These are phyloP conservation scores for Dothideomycetes sp. DNA, from an alignment of 2,329 filamentous ascomycete genomes.

Conservation along the genomic window DNA sequence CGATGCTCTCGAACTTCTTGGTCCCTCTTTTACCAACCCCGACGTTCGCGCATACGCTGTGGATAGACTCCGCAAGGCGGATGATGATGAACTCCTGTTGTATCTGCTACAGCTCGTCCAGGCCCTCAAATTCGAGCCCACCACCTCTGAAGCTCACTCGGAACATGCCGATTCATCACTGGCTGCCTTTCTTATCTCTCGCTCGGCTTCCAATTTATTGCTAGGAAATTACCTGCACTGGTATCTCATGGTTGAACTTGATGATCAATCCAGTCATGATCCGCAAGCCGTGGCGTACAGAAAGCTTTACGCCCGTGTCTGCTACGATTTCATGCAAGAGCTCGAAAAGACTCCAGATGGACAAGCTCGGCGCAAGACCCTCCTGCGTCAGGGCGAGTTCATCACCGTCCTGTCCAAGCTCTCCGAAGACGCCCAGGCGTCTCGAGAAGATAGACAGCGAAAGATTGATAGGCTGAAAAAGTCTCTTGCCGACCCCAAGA, in stretches of 20 bases:
- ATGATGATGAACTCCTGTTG: slow-evolving; percentile 80
- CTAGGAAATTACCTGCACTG: slow-evolving; percentile 94
- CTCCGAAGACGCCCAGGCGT: slow-evolving; percentile 75
- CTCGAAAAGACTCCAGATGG: slow-evolving; percentile 63
- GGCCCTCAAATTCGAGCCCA: slow-evolving; percentile 81
- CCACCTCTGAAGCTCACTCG: slow-evolving; percentile 37
- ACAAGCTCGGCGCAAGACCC: slow-evolving; percentile 58
- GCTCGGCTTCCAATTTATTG: slow-evolving; percentile 78
- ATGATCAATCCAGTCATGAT: slow-evolving; percentile 50
- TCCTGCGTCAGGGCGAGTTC: slow-evolving; percentile 81
- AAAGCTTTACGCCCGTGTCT: slow-evolving; percentile 82
- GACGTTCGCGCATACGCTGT: slow-evolving; percentile 89
- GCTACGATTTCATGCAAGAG: slow-evolving; percentile 91
- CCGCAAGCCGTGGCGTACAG: slow-evolving; percentile 53
- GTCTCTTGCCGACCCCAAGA: slow-evolving; percentile 76
- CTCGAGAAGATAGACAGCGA: slow-evolving; percentile 62
- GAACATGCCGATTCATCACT: slow-evolving; percentile 65
- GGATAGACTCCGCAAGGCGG: slow-evolving; percentile 78
- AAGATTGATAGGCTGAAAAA: slow-evolving; percentile 80
- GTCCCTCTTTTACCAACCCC: slow-evolving; percentile 80
- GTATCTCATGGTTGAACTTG: slow-evolving; percentile 97
- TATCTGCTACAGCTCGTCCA: slow-evolving; percentile 93
- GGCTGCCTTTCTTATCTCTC: slow-evolving; percentile 76
- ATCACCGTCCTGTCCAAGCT: slow-evolving; percentile 80
- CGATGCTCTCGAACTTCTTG: slow-evolving; percentile 86